A percentile compares a stretch with the other conserved stretches of the same genome.
phyloP scores from a whole-genome alignment of 73 alveolate genomes.

The Paramecium octaurelia region DNA sequence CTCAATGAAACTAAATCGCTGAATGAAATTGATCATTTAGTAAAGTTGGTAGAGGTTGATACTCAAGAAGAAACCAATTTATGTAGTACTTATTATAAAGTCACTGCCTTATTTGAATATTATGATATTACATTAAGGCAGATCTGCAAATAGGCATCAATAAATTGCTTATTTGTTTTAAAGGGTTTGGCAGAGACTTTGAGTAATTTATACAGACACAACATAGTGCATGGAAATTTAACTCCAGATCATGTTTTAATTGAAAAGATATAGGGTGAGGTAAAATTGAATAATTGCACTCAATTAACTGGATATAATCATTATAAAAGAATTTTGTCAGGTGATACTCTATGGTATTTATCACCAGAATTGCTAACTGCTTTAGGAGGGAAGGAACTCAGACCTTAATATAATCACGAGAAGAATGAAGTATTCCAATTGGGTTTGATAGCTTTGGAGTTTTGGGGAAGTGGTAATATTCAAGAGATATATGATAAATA shows the following conservation, averaged over 20 bases:
- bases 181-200: not conserved
- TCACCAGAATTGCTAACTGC: slow-evolving; percentile 20
- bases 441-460: not conserved
- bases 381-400: not conserved
- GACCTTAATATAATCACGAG: slow-evolving; percentile 30
- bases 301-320: slow-evolving; percentile 2
- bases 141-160: not conserved
- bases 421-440: not conserved
- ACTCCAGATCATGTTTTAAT: slow-evolving; percentile 17
- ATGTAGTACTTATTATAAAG: slow-evolving; percentile 29
- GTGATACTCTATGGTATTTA: slow-evolving; percentile 1
- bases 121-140: not conserved
- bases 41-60: slow-evolving; percentile 16
- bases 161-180: not conserved
- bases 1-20: not conserved
- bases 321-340: not conserved
- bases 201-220: not conserved
- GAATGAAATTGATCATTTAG: not conserved
- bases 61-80: slow-evolving; percentile 19
- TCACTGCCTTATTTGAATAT: slow-evolving; percentile 30
- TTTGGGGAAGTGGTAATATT: not conserved
- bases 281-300: not conserved
- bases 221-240: not conserved
- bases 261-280: not conserved
- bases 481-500: not conserved